These are phyloP conservation scores for Neodidymelliopsis sp. DNA, from an alignment of 2,329 filamentous ascomycete species.

Conservation along the genomic window DNA sequence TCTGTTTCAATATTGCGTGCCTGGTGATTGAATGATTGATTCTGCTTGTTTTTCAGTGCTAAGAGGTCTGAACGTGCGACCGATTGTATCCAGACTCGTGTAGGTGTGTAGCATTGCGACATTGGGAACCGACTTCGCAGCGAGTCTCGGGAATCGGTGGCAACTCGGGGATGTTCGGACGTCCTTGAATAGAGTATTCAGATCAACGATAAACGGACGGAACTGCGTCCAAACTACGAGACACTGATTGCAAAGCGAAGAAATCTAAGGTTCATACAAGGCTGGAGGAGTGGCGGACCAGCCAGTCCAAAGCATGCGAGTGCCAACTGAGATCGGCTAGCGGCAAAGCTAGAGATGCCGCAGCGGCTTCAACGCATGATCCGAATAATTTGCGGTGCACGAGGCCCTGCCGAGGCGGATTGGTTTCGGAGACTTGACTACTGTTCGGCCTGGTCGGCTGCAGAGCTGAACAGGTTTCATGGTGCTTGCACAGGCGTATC, in stretches of 20 bases:
- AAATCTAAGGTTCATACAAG: background rate
- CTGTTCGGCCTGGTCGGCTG: conserved; percentile 23
- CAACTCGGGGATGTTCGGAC: conserved; percentile 20
- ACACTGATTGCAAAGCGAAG: background rate
- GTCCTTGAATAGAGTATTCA: no score
- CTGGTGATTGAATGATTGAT: background rate
- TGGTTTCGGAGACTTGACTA: conserved; percentile 24
- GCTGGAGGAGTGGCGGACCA: background rate
- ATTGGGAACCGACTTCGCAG: conserved; percentile 6
- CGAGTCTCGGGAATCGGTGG: conserved; percentile 24
- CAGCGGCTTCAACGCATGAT: conserved; percentile 27
- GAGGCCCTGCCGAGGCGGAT: conserved; percentile 22
- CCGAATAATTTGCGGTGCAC: conserved; percentile 27
- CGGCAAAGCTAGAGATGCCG: conserved; percentile 38
- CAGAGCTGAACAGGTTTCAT: conserved; percentile 11
- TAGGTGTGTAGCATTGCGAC: no score
- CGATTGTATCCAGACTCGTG: no score
- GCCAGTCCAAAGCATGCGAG: conserved; percentile 7
- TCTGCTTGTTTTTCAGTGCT: no score
- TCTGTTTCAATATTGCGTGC: no score
- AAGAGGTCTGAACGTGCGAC: no score
- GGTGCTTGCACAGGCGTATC: conserved; percentile 1
- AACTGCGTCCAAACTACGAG: background rate
- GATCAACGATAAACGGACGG: no score
- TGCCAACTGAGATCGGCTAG: conserved; percentile 22